phyloP scores from a whole-genome alignment of 352 stramenopile genomes.

The Pilasporangium apinafurcum region DNA sequence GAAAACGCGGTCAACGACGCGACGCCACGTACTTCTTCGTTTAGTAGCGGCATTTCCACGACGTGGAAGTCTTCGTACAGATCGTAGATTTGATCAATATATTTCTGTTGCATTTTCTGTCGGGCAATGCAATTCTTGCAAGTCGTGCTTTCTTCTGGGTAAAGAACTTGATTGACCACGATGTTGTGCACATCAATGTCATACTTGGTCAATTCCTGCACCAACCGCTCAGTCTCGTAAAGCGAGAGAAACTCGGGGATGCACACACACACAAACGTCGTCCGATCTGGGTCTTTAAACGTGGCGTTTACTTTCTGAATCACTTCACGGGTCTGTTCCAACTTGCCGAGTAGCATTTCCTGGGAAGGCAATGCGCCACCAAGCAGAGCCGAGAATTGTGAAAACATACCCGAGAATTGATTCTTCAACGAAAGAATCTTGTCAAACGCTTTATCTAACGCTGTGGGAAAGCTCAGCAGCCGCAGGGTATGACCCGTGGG shows the following conservation, averaged over 20 bases:
- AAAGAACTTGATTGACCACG: slow-evolving; percentile 99
- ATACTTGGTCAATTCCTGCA: slow-evolving; percentile 99
- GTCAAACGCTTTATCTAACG: slow-evolving; percentile 97
- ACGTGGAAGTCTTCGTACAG: slow-evolving; percentile 99
- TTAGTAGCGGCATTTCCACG: slow-evolving; percentile 97
- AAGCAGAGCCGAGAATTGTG: slow-evolving; percentile 72
- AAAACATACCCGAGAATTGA: slow-evolving; percentile 86
- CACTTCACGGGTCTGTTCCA: slow-evolving; percentile 94
- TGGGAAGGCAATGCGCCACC: slow-evolving; percentile 76
- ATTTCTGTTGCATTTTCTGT: slow-evolving; percentile 99
- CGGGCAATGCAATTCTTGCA: slow-evolving; percentile 94
- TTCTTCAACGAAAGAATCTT: slow-evolving; percentile 98
- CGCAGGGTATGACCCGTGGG: slow-evolving; percentile 97
- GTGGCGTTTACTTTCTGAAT: slow-evolving; percentile 99
- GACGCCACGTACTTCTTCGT: slow-evolving; percentile 97
- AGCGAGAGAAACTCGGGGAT: slow-evolving; percentile 99
- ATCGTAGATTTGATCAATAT: slow-evolving; percentile 99
- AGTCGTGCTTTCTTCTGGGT: slow-evolving; percentile 70
- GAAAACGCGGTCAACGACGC: slow-evolving; percentile 93
- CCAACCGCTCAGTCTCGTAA: slow-evolving; percentile 99
- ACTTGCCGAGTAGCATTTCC: slow-evolving; percentile 94
- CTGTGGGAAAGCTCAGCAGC: slow-evolving; percentile 96
- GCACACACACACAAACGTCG: slow-evolving; percentile 99
- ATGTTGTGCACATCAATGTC: slow-evolving; percentile 99
- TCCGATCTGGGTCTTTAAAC: slow-evolving; percentile 98